Conservation (phyloP, 1,284 basidiomycete genomes). For the Coniferiporia weirii region DNA sequence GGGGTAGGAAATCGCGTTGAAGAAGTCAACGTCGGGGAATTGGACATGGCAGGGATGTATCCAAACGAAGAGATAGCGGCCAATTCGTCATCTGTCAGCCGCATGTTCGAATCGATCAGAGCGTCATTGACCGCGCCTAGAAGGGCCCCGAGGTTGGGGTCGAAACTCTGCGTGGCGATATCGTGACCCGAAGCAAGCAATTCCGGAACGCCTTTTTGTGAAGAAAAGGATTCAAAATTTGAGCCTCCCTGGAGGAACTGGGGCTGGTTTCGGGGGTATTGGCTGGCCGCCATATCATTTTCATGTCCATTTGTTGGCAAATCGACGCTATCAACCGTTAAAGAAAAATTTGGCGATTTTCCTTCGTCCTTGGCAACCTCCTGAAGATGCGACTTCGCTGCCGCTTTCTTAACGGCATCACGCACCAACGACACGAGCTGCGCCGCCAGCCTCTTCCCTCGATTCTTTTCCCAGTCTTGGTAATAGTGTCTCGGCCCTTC, state of each 20-base stretch:
- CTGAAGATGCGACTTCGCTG: constrained; percentile 38
- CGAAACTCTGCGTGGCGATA: background rate
- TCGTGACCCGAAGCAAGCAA: background rate
- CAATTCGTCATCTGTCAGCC: constrained; percentile 4
- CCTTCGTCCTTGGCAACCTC: constrained; percentile 19
- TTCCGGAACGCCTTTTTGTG: background rate
- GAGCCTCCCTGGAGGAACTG: background rate
- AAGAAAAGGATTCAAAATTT: background rate
- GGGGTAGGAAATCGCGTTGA: constrained; percentile 15
- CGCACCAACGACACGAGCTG: constrained; percentile 60
- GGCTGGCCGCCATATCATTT: background rate
- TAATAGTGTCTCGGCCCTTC: constrained; percentile 62
- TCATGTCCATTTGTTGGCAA: background rate
- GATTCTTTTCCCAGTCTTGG: constrained; percentile 54
- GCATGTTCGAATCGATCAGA: background rate
- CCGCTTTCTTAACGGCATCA: constrained; percentile 48
- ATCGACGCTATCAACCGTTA: background rate
- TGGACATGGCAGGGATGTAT: background rate
- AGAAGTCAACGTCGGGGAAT: constrained; percentile 11
- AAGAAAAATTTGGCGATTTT: constrained; percentile 1
- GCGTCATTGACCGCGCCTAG: constrained; percentile 9
- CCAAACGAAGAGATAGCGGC: constrained; percentile 3
- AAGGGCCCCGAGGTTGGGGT: constrained; percentile 7
- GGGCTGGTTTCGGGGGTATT: background rate
- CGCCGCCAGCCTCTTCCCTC: constrained; percentile 52